A percentile compares a stretch with the other conserved stretches of the same genome.
Evolutionary conservation across 192 early-diverging fungal species (phyloP).

Genomic region (Coemansia reversa): DNA sequence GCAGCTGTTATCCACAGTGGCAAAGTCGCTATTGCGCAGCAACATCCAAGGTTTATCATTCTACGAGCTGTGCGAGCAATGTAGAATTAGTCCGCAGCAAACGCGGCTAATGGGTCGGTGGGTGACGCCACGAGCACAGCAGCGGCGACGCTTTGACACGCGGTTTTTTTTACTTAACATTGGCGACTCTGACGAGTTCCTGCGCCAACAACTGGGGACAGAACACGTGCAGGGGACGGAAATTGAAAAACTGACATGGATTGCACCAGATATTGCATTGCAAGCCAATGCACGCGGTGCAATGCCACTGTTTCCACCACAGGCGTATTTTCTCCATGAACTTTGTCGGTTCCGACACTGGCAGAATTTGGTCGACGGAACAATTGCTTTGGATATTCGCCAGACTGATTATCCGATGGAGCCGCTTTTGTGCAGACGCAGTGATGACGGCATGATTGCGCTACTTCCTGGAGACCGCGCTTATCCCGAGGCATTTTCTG

Average conservation of each 20-base stretch:
- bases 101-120: slow-evolving; percentile 58
- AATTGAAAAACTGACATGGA: slow-evolving; percentile 64
- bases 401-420: slow-evolving; percentile 16
- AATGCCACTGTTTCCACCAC: slow-evolving; percentile 65
- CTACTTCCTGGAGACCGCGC: slow-evolving; percentile 46
- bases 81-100: slow-evolving; percentile 43
- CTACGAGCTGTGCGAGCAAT: slow-evolving; percentile 49
- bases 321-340: slow-evolving; percentile 61
- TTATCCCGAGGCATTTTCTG: slow-evolving; percentile 8
- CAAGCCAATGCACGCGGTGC: slow-evolving; percentile 45
- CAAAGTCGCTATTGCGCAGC: slow-evolving; percentile 15
- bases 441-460: slow-evolving; percentile 26
- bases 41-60: slow-evolving; percentile 44
- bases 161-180: slow-evolving; percentile 38
- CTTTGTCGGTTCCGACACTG: slow-evolving; percentile 48
- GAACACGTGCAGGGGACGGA: slow-evolving; percentile 50
- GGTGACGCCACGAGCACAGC: slow-evolving; percentile 44
- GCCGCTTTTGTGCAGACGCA: slow-evolving; percentile 29
- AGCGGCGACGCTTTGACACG: slow-evolving; percentile 39
- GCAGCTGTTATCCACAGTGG: neutral
- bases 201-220: slow-evolving; percentile 12
- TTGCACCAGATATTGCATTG: slow-evolving; percentile 62
- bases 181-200: slow-evolving; percentile 4
- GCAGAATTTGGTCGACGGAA: slow-evolving; percentile 44
- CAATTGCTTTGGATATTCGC: neutral